Evolutionary conservation across 768 basidiomycete genomes (phyloP).

Genomic region (Pulveroboletus sp.): DNA sequence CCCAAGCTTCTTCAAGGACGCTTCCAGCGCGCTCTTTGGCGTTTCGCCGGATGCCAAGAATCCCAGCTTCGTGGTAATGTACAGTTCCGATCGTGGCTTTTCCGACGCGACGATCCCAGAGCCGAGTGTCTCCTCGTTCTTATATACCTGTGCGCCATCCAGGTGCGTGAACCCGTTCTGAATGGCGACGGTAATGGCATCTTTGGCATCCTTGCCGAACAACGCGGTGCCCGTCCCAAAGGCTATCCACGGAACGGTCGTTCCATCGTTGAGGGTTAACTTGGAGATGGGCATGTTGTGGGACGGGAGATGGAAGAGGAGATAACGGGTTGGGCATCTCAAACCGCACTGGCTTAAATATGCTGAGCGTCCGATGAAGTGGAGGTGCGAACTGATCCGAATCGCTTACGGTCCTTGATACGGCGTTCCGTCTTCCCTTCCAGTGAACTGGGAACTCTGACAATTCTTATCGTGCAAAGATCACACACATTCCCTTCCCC

Average conservation of each 20-base stretch:
- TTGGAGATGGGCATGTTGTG: slow-evolving; percentile 27
- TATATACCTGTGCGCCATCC: slow-evolving; percentile 61
- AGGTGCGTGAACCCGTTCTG: slow-evolving; percentile 58
- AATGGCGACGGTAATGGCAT: slow-evolving; percentile 45
- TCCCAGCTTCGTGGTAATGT: slow-evolving; percentile 58
- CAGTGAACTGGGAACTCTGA: neutral
- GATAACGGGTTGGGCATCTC: neutral
- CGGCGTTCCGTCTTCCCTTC: neutral
- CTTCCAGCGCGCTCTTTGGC: slow-evolving; percentile 47
- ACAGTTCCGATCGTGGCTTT: slow-evolving; percentile 53
- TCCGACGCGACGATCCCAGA: slow-evolving; percentile 48
- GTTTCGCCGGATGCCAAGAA: slow-evolving; percentile 36
- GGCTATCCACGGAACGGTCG: slow-evolving; percentile 51
- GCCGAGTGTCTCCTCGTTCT: slow-evolving; percentile 54
- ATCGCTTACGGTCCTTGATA: neutral
- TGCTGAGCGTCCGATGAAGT: too few relatives aligned
- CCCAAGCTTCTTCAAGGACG: slow-evolving; percentile 53
- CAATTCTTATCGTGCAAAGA: neutral
- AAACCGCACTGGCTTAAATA: too few relatives aligned
- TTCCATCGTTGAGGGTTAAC: slow-evolving; percentile 55
- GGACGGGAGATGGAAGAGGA: slow-evolving; percentile 4
- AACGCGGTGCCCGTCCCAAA: slow-evolving; percentile 64
- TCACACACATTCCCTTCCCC: neutral
- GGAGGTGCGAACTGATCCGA: too few relatives aligned
- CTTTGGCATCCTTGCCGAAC: slow-evolving; percentile 41